Base-by-base conservation (phyloP, 768 basidiomycete genomes). In the Suillus subluteus region DNA sequence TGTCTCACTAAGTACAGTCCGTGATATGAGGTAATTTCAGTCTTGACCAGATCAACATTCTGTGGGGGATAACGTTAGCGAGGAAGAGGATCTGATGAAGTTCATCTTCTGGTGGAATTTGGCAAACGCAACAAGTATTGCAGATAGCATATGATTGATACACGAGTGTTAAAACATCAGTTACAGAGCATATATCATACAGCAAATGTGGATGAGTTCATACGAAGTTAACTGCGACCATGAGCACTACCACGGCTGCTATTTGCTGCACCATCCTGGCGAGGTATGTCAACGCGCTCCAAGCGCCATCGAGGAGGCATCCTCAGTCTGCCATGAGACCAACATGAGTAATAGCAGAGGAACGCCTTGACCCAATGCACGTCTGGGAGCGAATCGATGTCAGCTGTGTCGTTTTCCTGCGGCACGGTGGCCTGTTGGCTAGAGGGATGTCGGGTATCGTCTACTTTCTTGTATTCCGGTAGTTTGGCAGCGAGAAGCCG, bases 291-390 rank as follows among this genome's bases (percentile, higher is more conserved):
- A 26, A 26, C 50, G 3, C 50, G 50, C 6, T 52, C 50, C 23
- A 52, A 52, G 23, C 15, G 50, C 50, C 50, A 52, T 16, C 50
- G 23, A 26, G 50, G 50, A 52, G 50, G 50, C 50, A 52, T 52
- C 23, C 50, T 52, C 50, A 26, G 23, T 16, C 50, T 52, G 2
- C 23, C 50, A 26, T 52, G 50, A 15, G 50, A 52, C 50, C 23
- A 52, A 13, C 50, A 52, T 0, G 50, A 52, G 15, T 26, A 52
- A 11, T 26, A 52, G 23, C 50, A 52, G 6, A 52, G 23, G 50
- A 52, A 52, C 2, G 50, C 50, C 0, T 26, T 52, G 23, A 23
- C 15, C 50, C 50, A 52, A 52, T 52, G 23, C 50, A 52, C 50
- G 3, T 52, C 50, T 52, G 50, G 50, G 23, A 52, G 23, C 6